Evolutionary conservation across 2,329 filamentous ascomycete species (phyloP).

Genomic region (Alternaria rosae): DNA sequence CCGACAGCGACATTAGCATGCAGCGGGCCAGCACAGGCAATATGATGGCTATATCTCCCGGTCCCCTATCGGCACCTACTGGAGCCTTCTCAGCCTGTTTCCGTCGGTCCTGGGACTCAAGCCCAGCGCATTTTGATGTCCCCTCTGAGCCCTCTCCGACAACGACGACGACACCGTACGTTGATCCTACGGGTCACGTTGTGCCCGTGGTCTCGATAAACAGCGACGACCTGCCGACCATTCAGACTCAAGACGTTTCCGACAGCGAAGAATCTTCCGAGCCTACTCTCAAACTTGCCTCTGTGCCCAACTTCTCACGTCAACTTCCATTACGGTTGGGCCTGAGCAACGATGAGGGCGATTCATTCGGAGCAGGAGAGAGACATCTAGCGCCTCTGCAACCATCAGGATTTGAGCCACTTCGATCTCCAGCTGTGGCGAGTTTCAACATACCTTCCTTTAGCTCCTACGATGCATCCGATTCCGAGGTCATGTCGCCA

Average conservation of each 20-base stretch:
- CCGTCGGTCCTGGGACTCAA: constrained; percentile 52
- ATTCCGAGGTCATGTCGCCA: constrained; percentile 38
- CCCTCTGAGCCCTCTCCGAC: constrained; percentile 39
- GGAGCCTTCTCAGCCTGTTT: constrained; percentile 48
- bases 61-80: constrained; percentile 51
- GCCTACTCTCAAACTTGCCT: constrained; percentile 23
- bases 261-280: constrained; percentile 18
- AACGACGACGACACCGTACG: constrained; percentile 37
- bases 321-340: constrained; percentile 43
- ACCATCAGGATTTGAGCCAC: constrained; percentile 30
- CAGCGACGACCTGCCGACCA: constrained; percentile 27
- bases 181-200: constrained; percentile 48
- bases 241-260: constrained; percentile 7
- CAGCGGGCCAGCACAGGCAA: constrained; percentile 56
- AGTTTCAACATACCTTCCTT: constrained; percentile 25
- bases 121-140: constrained; percentile 45
- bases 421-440: constrained; percentile 39
- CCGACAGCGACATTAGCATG: constrained; percentile 57
- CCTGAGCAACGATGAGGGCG: constrained; percentile 21
- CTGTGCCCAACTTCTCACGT: constrained; percentile 50
- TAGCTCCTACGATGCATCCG: constrained; percentile 18
- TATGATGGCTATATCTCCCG: constrained; percentile 52
- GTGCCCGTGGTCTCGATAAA: constrained; percentile 48
- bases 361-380: constrained; percentile 18
- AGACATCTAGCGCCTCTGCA: constrained; percentile 26